phyloP scores from a whole-genome alignment of 768 basidiomycete genomes.

The Heimioporus sp. region DNA sequence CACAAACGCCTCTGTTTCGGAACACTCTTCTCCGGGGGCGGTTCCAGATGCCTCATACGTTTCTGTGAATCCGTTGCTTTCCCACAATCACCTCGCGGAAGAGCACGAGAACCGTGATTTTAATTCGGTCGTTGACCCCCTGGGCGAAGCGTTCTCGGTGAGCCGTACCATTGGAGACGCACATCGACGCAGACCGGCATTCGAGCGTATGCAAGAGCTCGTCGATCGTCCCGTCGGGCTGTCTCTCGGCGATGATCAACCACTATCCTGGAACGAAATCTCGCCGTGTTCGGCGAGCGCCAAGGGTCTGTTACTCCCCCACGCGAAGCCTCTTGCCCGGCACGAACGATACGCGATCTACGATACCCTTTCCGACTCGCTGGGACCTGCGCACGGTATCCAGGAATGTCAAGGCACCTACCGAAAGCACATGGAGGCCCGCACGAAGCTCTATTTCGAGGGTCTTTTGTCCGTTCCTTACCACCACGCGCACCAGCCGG shows the following conservation, averaged over 20 bases:
- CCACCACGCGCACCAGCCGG: constrained; percentile 12
- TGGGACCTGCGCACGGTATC: constrained; percentile 45
- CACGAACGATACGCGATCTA: constrained; percentile 53
- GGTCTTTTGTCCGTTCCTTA: constrained; percentile 29
- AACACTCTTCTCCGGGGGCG: constrained; percentile 6
- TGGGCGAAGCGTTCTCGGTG: constrained; percentile 28
- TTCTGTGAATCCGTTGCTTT: constrained; percentile 29
- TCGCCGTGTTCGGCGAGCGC: constrained; percentile 21
- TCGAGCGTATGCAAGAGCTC: constrained; percentile 28
- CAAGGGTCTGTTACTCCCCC: constrained; percentile 14
- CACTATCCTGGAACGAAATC: constrained; percentile 10
- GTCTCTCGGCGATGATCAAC: constrained; percentile 8
- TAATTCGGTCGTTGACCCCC: constrained; percentile 15
- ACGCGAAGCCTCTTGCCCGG: constrained; percentile 34
- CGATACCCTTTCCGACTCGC: constrained; percentile 45
- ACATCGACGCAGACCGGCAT: constrained; percentile 23
- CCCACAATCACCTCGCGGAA: constrained; percentile 2
- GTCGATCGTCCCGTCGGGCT: constrained; percentile 12
- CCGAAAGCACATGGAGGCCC: constrained; percentile 48
- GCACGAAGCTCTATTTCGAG: constrained; percentile 46
- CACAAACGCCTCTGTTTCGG: constrained; percentile 3
- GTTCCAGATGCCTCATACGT: constrained; percentile 11
- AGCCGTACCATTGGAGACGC: constrained; percentile 28
- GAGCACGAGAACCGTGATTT: constrained; percentile 11
- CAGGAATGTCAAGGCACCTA: constrained; percentile 55